Base-by-base conservation (phyloP, 345 rosid genomes). In the Abelmoschus esculentus region DNA sequence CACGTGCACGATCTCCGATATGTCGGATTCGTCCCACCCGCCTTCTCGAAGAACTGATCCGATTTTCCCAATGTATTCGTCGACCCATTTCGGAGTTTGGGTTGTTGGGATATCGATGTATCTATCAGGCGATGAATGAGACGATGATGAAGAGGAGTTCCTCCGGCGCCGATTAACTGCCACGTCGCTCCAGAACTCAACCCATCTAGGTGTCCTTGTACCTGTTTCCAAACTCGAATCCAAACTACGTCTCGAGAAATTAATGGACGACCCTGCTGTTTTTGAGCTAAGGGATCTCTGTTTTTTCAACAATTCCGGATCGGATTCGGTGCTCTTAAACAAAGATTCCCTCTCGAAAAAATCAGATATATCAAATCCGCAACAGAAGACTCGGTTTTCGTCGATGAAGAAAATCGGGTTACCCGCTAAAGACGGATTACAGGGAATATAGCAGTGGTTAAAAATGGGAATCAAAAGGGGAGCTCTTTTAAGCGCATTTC, bases 381-480 rank as follows among this genome's bases (percentile, higher is more conserved):
- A 95, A 70, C 96, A 92, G 74, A 91, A 95, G 74, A 95, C 75
- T 76, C 96, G 85, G 70, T 79, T 85, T 82, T 95, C 99, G 49
- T 95, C 99, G n/a, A 95, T 85, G 75, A 79, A 95, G 79, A 95
- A 95, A 31, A 95, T 83, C 14, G 99, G 99, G 81, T 95, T 95
- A 46, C 99, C 99, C 3, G 99, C 97, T 58, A 95, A 65, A 19
- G 88, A 73, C 46, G 99, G 99, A 68, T 79, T 87, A 58, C 96
- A 88, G 47, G 99, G 99, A 76, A 95, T 87, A 75, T 90, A 95
- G 75, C 97, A 91, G 67, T 85, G 99, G 79, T 90, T 87, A 74
- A 88, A 91, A 49, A 95, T 90, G 67, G 99, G 99, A 13, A 95
- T 90, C 81, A 95, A 75, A 49, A 89, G 85, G 13, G 99, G 99